A percentile compares a stretch with the other conserved stretches of the same genome.
Evolutionary conservation across 208 protist genomes (phyloP).

Genomic region (Phytomonas sp.): DNA sequence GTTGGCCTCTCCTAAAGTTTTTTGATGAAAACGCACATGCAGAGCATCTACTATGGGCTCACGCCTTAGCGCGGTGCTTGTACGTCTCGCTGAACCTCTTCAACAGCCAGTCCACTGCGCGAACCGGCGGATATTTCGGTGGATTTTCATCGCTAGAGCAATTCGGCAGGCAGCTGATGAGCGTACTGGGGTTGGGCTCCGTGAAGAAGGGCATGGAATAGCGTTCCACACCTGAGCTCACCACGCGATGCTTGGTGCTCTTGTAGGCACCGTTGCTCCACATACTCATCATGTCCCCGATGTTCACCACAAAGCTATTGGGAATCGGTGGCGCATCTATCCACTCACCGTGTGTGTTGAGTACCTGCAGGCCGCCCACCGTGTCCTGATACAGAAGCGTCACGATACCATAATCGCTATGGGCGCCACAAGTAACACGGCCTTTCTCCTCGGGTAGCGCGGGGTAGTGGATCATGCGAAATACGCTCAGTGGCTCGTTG

Average conservation of each 20-base stretch:
- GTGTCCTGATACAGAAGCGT: slow-evolving; percentile 74
- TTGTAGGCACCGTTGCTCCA: slow-evolving; percentile 75
- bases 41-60: neutral
- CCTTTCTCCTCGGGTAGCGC: slow-evolving; percentile 35
- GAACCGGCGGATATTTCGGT: slow-evolving; percentile 43
- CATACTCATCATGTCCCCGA: slow-evolving; percentile 84
- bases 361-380: slow-evolving; percentile 48
- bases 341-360: slow-evolving; percentile 50
- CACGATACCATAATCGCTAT: slow-evolving; percentile 80
- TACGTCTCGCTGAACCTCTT: slow-evolving; percentile 72
- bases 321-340: slow-evolving; percentile 44
- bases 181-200: slow-evolving; percentile 62
- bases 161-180: slow-evolving; percentile 55
- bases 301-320: slow-evolving; percentile 74
- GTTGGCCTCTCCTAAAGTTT: neutral
- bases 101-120: slow-evolving; percentile 51
- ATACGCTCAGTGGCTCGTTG: slow-evolving; percentile 52
- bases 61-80: slow-evolving; percentile 23
- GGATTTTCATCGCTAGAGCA: slow-evolving; percentile 53
- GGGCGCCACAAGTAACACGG: slow-evolving; percentile 44
- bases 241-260: slow-evolving; percentile 62
- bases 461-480: slow-evolving; percentile 77
- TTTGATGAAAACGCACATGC: neutral
- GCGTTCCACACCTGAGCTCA: slow-evolving; percentile 57
- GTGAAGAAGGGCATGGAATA: slow-evolving; percentile 82